phyloP scores from a whole-genome alignment of 2,329 filamentous ascomycete species.

The Nannizziopsis barbatae region DNA sequence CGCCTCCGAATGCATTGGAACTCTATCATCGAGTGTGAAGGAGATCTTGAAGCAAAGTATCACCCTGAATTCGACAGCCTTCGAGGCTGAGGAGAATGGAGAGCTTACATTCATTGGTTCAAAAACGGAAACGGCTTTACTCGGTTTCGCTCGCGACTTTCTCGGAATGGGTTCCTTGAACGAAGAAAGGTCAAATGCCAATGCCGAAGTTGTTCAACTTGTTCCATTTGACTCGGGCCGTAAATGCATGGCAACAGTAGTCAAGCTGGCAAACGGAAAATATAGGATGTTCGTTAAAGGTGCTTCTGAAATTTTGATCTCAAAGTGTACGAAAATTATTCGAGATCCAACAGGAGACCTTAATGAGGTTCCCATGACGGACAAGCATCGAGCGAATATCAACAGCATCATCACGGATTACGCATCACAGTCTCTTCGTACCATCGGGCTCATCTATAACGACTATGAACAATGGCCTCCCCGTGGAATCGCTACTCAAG shows the following conservation, averaged over 20 bases:
- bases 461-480: constrained; percentile 63
- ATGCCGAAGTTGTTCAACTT: constrained; percentile 53
- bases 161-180: constrained; percentile 55
- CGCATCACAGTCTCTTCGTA: constrained; percentile 54
- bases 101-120: constrained; percentile 56
- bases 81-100: constrained; percentile 54
- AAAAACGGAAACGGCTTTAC: constrained; percentile 64
- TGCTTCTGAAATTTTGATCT: constrained; percentile 38
- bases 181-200: constrained; percentile 51
- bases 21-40: constrained; percentile 44
- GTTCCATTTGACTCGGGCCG: constrained; percentile 66
- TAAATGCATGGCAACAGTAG: constrained; percentile 51
- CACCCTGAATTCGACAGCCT: constrained; percentile 57
- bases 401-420: constrained; percentile 32
- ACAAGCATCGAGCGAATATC: constrained; percentile 22
- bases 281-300: constrained; percentile 41
- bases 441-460: constrained; percentile 61
- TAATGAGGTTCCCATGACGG: constrained; percentile 22
- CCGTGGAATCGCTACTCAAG: constrained; percentile 40
- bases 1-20: constrained; percentile 43
- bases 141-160: constrained; percentile 56
- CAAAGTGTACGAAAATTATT: constrained; percentile 27
- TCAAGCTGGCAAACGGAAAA: constrained; percentile 28
- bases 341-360: constrained; percentile 18
- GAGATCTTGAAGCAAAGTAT: constrained; percentile 52